Conservation (phyloP, 441 rosid species). For the Adansonia gregorii region DNA sequence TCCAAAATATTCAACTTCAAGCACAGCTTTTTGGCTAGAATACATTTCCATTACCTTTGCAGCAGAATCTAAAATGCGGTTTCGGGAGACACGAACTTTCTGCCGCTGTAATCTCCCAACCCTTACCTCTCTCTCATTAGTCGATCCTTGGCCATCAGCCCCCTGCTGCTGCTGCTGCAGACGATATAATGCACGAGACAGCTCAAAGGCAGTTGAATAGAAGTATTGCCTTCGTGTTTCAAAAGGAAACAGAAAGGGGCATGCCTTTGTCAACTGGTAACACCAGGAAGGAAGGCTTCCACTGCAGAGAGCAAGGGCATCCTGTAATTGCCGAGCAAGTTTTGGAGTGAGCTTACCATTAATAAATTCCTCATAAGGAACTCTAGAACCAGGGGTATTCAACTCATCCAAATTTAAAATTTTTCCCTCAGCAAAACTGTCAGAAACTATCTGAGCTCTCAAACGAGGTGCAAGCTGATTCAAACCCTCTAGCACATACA, state of each 20-base stretch:
- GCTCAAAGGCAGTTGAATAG: slow-evolving; percentile 97
- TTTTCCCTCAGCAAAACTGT: slow-evolving; percentile 76
- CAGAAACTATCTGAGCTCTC: slow-evolving; percentile 69
- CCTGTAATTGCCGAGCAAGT: slow-evolving; percentile 98
- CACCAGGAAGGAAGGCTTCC: slow-evolving; percentile 99
- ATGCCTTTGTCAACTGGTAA: slow-evolving; percentile 93
- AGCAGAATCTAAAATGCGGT: slow-evolving; percentile 98
- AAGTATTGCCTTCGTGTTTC: slow-evolving; percentile 97
- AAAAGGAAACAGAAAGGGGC: slow-evolving; percentile 98
- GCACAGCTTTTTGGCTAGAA: slow-evolving; percentile 98
- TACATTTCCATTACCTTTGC: slow-evolving; percentile 99
- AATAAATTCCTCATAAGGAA: slow-evolving; percentile 79
- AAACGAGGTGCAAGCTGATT: slow-evolving; percentile 93
- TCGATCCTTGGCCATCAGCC: slow-evolving; percentile 90
- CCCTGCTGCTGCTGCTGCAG: slow-evolving; percentile 99
- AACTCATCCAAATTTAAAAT: slow-evolving; percentile 58
- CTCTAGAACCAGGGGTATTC: slow-evolving; percentile 56
- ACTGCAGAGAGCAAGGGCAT: slow-evolving; percentile 98
- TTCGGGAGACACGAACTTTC: slow-evolving; percentile 98
- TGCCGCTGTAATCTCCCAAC: slow-evolving; percentile 98
- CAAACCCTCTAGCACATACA: slow-evolving; percentile 91
- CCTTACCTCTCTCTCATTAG: slow-evolving; percentile 89
- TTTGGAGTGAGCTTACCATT: slow-evolving; percentile 97
- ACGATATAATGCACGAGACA: slow-evolving; percentile 96
- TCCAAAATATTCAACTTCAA: slow-evolving; percentile 99